phyloP scores from a whole-genome alignment of 2,329 filamentous ascomycete genomes.

The Metarhizium sp. region DNA sequence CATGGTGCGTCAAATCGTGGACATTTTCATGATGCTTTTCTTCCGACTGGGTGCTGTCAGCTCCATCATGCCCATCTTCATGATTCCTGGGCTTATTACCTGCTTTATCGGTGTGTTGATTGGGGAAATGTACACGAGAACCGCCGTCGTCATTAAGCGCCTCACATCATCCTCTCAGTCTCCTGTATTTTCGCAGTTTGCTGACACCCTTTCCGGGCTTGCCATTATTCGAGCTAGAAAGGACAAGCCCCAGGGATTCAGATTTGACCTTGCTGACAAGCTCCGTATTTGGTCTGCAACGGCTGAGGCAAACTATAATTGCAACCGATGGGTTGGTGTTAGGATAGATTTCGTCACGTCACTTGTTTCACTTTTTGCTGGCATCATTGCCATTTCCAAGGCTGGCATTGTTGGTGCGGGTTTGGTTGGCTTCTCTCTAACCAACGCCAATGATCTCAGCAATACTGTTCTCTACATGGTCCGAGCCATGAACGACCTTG shows the following conservation, averaged over 20 bases:
- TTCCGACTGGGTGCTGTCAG: conserved; percentile 38
- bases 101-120: conserved; percentile 35
- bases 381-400: conserved; percentile 41
- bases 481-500: conserved; percentile 44
- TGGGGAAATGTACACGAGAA: conserved; percentile 41
- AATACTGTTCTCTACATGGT: conserved; percentile 42
- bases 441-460: conserved; percentile 45
- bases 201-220: conserved; percentile 40
- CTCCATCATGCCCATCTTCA: conserved; percentile 42
- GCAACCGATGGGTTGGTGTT: conserved; percentile 48
- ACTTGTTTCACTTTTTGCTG: conserved; percentile 39
- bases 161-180: conserved; percentile 38
- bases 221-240: conserved; percentile 41
- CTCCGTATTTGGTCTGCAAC: conserved; percentile 36
- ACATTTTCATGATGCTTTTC: conserved; percentile 31
- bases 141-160: conserved; percentile 36
- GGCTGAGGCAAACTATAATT: conserved; percentile 41
- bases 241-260: conserved; percentile 38
- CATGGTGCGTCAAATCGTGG: conserved; percentile 33
- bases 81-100: conserved; percentile 34
- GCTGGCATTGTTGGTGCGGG: conserved; percentile 38
- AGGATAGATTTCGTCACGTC: conserved; percentile 46
- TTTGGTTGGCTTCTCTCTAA: conserved; percentile 46
- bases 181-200: conserved; percentile 48
- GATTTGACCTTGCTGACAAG: conserved; percentile 39